Evolutionary conservation across 2,329 filamentous ascomycete species (phyloP).

Genomic region (Seiridium unicorne): DNA sequence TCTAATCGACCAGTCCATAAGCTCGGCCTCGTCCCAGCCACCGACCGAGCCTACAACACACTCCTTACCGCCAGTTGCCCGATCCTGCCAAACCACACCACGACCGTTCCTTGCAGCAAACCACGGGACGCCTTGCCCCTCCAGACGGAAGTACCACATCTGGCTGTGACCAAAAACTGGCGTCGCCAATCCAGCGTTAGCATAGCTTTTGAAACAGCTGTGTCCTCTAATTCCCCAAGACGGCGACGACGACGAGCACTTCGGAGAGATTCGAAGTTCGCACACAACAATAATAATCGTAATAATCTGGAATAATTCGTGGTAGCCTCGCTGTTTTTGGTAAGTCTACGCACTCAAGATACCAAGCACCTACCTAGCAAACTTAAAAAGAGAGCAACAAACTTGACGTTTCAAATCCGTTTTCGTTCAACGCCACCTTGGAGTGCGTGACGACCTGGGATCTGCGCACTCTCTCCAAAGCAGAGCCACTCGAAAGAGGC

Average conservation of each 20-base stretch:
- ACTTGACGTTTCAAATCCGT: too few relatives aligned
- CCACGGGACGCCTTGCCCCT: neutral
- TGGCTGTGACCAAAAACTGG: neutral
- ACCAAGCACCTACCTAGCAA: neutral
- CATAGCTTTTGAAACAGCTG: too few relatives aligned
- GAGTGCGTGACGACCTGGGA: too few relatives aligned
- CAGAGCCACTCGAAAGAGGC: too few relatives aligned
- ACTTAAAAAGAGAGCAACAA: neutral
- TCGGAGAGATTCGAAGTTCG: neutral
- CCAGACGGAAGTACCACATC: neutral
- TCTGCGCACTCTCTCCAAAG: too few relatives aligned
- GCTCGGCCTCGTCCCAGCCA: neutral
- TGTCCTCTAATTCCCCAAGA: too few relatives aligned
- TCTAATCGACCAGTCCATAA: neutral
- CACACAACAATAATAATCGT: neutral
- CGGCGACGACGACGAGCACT: neutral
- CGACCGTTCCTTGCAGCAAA: neutral
- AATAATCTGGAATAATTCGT: neutral
- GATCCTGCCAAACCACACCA: neutral
- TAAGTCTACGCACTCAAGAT: too few relatives aligned
- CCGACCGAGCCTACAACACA: neutral
- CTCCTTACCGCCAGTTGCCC: neutral
- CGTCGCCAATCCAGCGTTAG: neutral
- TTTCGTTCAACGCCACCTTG: too few relatives aligned
- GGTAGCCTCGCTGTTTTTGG: too few relatives aligned